A percentile compares a stretch with the other conserved stretches of the same genome.
Conservation (phyloP, 2,329 filamentous ascomycete genomes). For the Beauveria bassiana region DNA sequence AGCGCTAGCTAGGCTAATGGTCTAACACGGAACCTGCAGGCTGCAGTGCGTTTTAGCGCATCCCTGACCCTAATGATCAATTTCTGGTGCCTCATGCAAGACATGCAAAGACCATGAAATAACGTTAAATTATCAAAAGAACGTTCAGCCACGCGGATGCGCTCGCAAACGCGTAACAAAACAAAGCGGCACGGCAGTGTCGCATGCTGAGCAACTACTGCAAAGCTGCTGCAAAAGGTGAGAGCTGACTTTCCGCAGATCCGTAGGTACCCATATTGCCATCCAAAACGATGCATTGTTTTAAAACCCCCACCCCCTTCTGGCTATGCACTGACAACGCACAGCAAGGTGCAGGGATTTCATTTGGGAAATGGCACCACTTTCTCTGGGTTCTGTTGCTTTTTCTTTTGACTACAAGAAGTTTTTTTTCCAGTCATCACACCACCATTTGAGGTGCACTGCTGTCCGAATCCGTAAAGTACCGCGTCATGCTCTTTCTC, state of each 20-base stretch:
- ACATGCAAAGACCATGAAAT: not conserved
- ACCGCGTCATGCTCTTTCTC: not conserved
- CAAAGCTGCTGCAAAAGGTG: not conserved
- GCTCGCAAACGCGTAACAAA: not conserved
- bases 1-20: not conserved
- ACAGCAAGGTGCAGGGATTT: not conserved
- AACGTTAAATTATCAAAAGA: not conserved
- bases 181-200: not conserved
- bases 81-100: not conserved
- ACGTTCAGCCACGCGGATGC: not conserved
- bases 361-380: not conserved
- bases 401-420: not conserved
- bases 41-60: not conserved
- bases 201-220: not conserved
- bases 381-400: not conserved
- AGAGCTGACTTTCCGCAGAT: not conserved
- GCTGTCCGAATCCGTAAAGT: not conserved
- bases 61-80: not conserved
- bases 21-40: not conserved
- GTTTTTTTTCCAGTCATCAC: not conserved
- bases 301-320: not conserved
- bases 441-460: not conserved
- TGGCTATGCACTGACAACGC: not conserved
- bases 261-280: not conserved
- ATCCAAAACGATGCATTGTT: conserved; percentile 2